Conservation (phyloP, 148 eudicot species). For the Gaultheria prostrata region DNA sequence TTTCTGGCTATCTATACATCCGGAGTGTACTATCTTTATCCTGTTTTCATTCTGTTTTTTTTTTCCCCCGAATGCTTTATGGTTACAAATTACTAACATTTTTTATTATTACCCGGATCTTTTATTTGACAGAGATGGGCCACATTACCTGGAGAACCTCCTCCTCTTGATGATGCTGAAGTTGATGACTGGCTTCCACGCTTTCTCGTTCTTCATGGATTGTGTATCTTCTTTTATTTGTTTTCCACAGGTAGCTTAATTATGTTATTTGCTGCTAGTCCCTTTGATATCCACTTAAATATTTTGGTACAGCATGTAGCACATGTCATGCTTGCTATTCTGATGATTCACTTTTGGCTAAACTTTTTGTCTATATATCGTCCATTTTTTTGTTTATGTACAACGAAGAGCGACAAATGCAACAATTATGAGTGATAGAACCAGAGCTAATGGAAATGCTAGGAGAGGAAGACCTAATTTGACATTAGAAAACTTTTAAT, state of each 20-base stretch:
- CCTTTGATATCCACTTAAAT: not conserved
- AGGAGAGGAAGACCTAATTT: not conserved
- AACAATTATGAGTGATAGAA: not conserved
- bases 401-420: not conserved
- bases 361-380: not conserved
- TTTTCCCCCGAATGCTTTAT: not conserved
- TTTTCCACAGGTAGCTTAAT: conserved; percentile 62
- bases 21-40: conserved; percentile 47
- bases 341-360: not conserved
- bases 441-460: not conserved
- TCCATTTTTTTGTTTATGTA: not conserved
- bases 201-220: conserved; percentile 82
- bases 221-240: conserved; percentile 71
- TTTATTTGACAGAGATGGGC: conserved; percentile 73
- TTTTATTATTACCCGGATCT: not conserved
- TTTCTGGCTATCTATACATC: conserved; percentile 75
- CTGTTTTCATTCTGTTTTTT: conserved; percentile 1
- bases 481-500: not conserved
- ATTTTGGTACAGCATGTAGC: not conserved
- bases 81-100: not conserved
- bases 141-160: conserved; percentile 92
- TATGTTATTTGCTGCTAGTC: not conserved
- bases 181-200: conserved; percentile 98
- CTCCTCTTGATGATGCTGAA: conserved; percentile 81
- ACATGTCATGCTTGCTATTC: not conserved